A percentile compares a stretch with the other conserved stretches of the same genome.
phyloP scores from a whole-genome alignment of 2,329 filamentous ascomycete species.

The Colletotrichum cereale region DNA sequence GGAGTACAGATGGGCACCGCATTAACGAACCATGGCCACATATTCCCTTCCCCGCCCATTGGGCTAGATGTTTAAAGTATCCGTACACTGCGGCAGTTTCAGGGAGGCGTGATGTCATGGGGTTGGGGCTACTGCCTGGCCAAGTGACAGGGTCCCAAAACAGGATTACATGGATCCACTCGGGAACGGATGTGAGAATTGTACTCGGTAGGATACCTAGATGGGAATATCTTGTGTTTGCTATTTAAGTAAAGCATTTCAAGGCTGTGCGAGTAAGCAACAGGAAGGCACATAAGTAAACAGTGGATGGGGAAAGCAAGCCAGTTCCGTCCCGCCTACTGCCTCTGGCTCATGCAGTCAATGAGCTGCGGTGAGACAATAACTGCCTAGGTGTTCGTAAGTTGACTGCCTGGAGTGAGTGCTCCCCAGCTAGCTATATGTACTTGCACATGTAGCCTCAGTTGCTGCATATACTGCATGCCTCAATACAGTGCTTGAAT shows the following conservation, averaged over 20 bases:
- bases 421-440: not conserved
- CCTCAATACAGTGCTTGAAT: too few relatives aligned
- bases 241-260: not conserved
- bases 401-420: not conserved
- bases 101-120: conserved; percentile 13
- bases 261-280: not conserved
- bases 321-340: too few relatives aligned
- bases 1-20: not conserved
- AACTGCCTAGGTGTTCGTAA: not conserved
- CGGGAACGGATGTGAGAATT: not conserved
- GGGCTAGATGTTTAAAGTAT: not conserved
- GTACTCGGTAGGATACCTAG: not conserved
- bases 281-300: not conserved
- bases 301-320: not conserved
- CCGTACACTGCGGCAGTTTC: not conserved
- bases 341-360: not conserved
- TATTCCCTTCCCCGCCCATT: not conserved
- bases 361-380: not conserved
- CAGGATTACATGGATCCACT: not conserved
- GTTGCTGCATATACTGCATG: conserved; percentile 7
- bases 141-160: not conserved
- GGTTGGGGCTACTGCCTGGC: not conserved
- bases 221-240: not conserved
- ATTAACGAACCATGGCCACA: not conserved
- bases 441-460: not conserved